phyloP scores from a whole-genome alignment of 2,329 filamentous ascomycete species.

The Ophiostoma himal-ulmi region DNA sequence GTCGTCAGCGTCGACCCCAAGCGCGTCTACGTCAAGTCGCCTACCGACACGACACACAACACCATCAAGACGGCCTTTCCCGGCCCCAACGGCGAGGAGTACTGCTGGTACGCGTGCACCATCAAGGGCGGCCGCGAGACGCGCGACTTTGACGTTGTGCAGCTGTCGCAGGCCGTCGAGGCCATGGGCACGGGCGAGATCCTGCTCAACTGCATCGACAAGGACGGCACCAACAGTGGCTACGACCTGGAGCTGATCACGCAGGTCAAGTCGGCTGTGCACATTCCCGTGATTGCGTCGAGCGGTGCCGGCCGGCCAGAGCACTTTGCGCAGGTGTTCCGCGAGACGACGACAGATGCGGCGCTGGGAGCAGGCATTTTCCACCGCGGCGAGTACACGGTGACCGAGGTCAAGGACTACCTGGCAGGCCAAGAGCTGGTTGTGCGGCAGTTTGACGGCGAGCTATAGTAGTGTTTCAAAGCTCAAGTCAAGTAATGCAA shows the following conservation, averaged over 20 bases:
- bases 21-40: conserved; percentile 74
- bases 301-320: conserved; percentile 82
- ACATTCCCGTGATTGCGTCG: conserved; percentile 90
- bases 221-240: conserved; percentile 87
- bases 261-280: conserved; percentile 79
- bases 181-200: conserved; percentile 95
- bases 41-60: conserved; percentile 64
- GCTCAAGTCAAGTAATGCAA: not conserved
- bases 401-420: conserved; percentile 86
- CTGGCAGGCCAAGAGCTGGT: conserved; percentile 64
- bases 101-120: conserved; percentile 97
- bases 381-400: conserved; percentile 90
- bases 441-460: conserved; percentile 71
- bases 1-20: conserved; percentile 94
- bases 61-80: conserved; percentile 64
- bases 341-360: conserved; percentile 78
- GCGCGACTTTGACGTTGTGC: conserved; percentile 86
- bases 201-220: conserved; percentile 94
- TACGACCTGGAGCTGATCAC: conserved; percentile 90
- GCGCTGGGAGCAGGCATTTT: conserved; percentile 97
- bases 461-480: conserved; percentile 30
- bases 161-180: conserved; percentile 83
- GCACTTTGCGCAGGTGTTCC: conserved; percentile 90
- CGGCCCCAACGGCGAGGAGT: conserved; percentile 69
- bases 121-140: conserved; percentile 92